A percentile compares a stretch with the other conserved stretches of the same genome.
phyloP scores from a whole-genome alignment of 805 yeast genomes.

The Teunomyces tritomae region DNA sequence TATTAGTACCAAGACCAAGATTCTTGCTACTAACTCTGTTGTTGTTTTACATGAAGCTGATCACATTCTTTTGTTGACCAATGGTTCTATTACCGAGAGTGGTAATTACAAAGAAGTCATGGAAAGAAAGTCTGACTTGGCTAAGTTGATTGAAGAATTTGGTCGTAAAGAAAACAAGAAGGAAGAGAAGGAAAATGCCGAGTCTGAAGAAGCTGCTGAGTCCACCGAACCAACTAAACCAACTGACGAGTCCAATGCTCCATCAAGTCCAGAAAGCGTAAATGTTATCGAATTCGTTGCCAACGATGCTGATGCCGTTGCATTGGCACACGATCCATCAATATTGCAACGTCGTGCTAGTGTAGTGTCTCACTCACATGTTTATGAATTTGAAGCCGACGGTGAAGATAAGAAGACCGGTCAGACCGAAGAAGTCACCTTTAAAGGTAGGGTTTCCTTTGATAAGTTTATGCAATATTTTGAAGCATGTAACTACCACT shows the following conservation, averaged over 20 bases:
- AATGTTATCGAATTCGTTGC: conserved; percentile 6
- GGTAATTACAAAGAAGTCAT: conserved; percentile 20
- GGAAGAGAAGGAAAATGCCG: conserved; percentile 3
- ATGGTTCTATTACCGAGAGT: conserved; percentile 30
- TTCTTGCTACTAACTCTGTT: conserved; percentile 41
- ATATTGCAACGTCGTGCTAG: conserved; percentile 16
- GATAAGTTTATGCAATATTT: conserved; percentile 53
- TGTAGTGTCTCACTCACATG: conserved; percentile 22
- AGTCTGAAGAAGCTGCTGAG: not conserved
- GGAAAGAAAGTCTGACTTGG: conserved; percentile 18
- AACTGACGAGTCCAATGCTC: not conserved
- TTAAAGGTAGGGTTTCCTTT: conserved; percentile 57
- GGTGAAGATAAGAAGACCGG: conserved; percentile 13
- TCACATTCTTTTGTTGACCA: conserved; percentile 29
- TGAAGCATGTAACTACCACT: conserved; percentile 46
- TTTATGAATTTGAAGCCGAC: conserved; percentile 18
- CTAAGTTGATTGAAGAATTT: conserved; percentile 21
- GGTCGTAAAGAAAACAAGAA: conserved; percentile 11
- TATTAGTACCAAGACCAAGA: conserved; percentile 31
- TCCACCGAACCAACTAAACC: not conserved
- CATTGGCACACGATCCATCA: not conserved
- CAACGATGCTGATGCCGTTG: conserved; percentile 3
- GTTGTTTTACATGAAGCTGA: conserved; percentile 34
- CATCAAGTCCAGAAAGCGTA: not conserved
- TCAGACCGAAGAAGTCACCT: conserved; percentile 36